Percentiles rank a stretch among this genome's conserved stretches.
Conservation (phyloP, 139 green algal genomes). For the Nannochloris sp. region DNA sequence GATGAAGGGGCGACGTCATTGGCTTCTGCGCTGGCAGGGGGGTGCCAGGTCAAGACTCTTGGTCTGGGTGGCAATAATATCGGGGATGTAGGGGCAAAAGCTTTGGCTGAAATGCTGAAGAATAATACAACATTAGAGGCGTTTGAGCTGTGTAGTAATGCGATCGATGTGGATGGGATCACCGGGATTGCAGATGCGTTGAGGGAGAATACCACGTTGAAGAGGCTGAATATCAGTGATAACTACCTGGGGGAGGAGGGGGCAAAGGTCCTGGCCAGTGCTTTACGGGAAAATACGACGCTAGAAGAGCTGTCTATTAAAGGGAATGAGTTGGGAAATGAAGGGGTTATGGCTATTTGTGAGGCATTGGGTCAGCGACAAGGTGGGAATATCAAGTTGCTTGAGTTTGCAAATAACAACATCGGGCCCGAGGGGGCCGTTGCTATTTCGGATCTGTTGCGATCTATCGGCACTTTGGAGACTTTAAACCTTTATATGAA, state of each 20-base stretch:
- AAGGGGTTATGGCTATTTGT: constrained; percentile 66
- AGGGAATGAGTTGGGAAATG: constrained; percentile 88
- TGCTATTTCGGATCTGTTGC: constrained; percentile 65
- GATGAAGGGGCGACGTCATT: constrained; percentile 56
- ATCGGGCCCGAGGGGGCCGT: constrained; percentile 55
- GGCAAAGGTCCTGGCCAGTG: constrained; percentile 58
- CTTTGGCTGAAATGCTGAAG: constrained; percentile 78
- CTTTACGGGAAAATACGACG: constrained; percentile 59
- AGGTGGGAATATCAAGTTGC: constrained; percentile 19
- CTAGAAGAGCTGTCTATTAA: constrained; percentile 73
- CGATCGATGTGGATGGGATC: constrained; percentile 67
- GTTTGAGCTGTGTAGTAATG: constrained; percentile 77
- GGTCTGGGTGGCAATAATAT: constrained; percentile 61
- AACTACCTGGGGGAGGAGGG: constrained; percentile 73
- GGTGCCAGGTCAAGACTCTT: constrained; percentile 31
- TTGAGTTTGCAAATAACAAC: constrained; percentile 93
- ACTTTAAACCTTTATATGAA: constrained; percentile 97
- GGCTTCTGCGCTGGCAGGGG: constrained; percentile 45
- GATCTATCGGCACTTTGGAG: constrained; percentile 43
- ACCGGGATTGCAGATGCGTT: constrained; percentile 66
- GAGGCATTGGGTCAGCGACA: constrained; percentile 47
- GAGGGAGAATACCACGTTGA: constrained; percentile 51
- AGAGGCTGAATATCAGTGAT: constrained; percentile 42
- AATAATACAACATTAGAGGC: constrained; percentile 69
- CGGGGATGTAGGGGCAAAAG: constrained; percentile 58